phyloP scores from a whole-genome alignment of 2,329 filamentous ascomycete species.

The Endothia cerciana region DNA sequence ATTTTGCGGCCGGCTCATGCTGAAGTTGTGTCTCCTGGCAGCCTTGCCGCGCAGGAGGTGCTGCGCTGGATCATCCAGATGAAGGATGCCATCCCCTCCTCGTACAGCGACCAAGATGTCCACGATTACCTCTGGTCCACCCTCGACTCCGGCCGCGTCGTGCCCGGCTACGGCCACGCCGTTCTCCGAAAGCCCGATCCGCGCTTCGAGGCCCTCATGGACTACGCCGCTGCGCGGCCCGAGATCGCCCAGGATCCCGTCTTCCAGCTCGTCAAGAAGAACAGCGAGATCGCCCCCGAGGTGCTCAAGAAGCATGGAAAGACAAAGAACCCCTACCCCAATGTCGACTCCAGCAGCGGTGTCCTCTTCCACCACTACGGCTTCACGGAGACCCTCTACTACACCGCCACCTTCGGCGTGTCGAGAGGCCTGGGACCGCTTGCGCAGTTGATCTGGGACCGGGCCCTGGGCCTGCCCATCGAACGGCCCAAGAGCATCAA shows the following conservation, averaged over 20 bases:
- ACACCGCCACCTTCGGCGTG: constrained; percentile 74
- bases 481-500: constrained; percentile 98
- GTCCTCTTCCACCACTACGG: constrained; percentile 98
- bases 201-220: constrained; percentile 94
- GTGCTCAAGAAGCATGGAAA: constrained; percentile 96
- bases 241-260: constrained; percentile 87
- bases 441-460: constrained; percentile 94
- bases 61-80: constrained; percentile 96
- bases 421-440: constrained; percentile 80
- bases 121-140: constrained; percentile 90
- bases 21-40: constrained; percentile 35
- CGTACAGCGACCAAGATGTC: constrained; percentile 80
- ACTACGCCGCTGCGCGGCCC: constrained; percentile 83
- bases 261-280: constrained; percentile 92
- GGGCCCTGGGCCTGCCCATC: constrained; percentile 90
- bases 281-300: constrained; percentile 85
- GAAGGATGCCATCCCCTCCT: constrained; percentile 81
- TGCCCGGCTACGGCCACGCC: constrained; percentile 94
- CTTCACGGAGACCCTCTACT: constrained; percentile 96
- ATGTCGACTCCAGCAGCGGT: constrained; percentile 91
- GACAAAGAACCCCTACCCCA: constrained; percentile 97
- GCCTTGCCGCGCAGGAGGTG: constrained; percentile 94
- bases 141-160: constrained; percentile 89
- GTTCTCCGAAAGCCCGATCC: constrained; percentile 97
- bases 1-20: not conserved